Evolutionary conservation across 2,329 filamentous ascomycete species (phyloP).

Genomic region (Exophiala viscosa): DNA sequence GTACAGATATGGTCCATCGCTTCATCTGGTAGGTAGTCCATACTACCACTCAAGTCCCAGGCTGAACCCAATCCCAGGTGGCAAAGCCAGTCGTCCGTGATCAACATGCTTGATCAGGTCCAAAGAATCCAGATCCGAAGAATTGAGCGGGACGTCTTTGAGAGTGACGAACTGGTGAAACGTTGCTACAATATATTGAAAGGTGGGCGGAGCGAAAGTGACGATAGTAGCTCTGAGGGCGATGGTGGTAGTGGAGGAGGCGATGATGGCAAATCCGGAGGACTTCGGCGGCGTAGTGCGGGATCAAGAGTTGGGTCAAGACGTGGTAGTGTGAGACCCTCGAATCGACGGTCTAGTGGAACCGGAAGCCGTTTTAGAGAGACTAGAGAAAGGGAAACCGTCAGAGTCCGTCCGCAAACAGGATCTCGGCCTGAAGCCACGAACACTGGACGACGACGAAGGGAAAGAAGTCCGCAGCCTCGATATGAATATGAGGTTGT

Average conservation of each 20-base stretch:
- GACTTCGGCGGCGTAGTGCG: constrained; percentile 10
- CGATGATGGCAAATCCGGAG: neutral
- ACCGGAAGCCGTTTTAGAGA: constrained; percentile 7
- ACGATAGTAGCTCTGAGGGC: constrained; percentile 3
- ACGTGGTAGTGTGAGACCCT: constrained; percentile 6
- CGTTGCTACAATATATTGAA: constrained; percentile 9
- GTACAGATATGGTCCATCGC: constrained; percentile 22
- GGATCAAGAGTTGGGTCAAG: constrained; percentile 13
- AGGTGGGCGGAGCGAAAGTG: constrained; percentile 13
- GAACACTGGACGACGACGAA: constrained; percentile 4
- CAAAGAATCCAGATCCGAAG: constrained; percentile 26
- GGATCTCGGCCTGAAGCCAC: constrained; percentile 3
- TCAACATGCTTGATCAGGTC: constrained; percentile 19
- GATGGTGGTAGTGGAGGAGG: constrained; percentile 10
- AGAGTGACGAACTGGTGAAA: constrained; percentile 22
- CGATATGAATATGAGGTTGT: constrained; percentile 23
- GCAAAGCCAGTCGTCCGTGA: constrained; percentile 18
- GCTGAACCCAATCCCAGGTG: constrained; percentile 8
- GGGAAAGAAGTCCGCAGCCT: constrained; percentile 7
- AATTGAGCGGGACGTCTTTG: constrained; percentile 24
- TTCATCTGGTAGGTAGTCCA: constrained; percentile 19
- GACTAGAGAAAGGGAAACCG: constrained; percentile 7
- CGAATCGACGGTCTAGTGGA: constrained; percentile 7
- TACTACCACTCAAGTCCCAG: neutral
- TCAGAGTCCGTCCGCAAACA: neutral